Evolutionary conservation across 2,329 filamentous ascomycete species (phyloP), one percentile per base, ranked within the genome.

Genomic region (Talaromyces pinophilus): DNA sequence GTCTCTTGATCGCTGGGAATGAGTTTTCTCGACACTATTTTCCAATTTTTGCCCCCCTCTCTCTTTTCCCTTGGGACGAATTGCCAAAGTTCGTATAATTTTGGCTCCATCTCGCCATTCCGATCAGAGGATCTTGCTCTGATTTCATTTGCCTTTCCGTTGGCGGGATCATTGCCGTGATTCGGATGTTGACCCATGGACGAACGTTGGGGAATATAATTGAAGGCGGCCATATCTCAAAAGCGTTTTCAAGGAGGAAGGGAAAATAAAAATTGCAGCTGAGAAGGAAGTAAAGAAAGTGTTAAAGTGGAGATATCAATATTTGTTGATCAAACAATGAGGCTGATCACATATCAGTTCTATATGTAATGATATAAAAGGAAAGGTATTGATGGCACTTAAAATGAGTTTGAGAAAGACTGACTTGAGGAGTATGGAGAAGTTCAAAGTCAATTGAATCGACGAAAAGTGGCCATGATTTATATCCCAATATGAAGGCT

Each of bases 61-160:
- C 11, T 19, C 0, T 40, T 62, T 0, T n/a, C 38, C 13, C 10
- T 15, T 19, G 60, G 60, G 7, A 22, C 54, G 10, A 62, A 42
- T 62, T 62, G 60, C 60, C 60, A 62, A 33, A 62, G 48, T 19
- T 62, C 60, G 19, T 62, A 54, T 17, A 62, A 19, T 3, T 25
- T 2, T 10, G 33, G 7, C 13, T 13, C 33, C 38, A 54, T 4
- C 15, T 54, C 15, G 30, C 5, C 33, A 22, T 40, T 46, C n/a
- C n/a, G 33, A 17, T 50, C 30, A 46, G 35, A 22, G 15, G n/a
- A 35, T 52, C 46, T 40, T 33, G 38, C 22, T 13, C 19, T 28
- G 4, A 30, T 62, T 2, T 62, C 60, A 33, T 52, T 54, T 19
- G 46, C 46, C 48, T 42, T 52, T 40, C 19, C 40, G 33, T 28